Evolutionary conservation across 2,329 filamentous ascomycete genomes (phyloP).

Genomic region (Colletotrichum lindemuthianum): DNA sequence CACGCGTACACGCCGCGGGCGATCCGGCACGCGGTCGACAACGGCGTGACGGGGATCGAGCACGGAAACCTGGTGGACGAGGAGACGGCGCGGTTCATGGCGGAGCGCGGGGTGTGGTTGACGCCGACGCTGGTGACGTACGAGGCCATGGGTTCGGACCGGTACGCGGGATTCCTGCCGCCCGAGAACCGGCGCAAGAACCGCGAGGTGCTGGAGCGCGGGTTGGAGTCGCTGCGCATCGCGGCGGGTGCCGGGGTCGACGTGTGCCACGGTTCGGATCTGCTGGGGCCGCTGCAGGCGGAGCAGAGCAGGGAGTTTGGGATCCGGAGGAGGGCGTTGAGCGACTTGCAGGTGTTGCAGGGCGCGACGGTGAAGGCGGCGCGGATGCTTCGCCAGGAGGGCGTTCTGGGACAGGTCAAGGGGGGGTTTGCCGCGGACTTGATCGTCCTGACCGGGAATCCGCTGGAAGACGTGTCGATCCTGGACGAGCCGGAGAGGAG

Average conservation of each 20-base stretch:
- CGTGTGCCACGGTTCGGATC: constrained; percentile 63
- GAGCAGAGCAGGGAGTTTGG: constrained; percentile 48
- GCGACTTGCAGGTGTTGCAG: constrained; percentile 40
- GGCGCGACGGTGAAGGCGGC: constrained; percentile 59
- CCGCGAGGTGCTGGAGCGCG: constrained; percentile 56
- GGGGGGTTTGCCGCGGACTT: constrained; percentile 63
- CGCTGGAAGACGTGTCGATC: constrained; percentile 63
- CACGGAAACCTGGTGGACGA: constrained; percentile 56
- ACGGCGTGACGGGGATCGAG: constrained; percentile 65
- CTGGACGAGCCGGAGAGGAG: constrained; percentile 58
- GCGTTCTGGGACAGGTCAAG: constrained; percentile 59
- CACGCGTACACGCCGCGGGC: constrained; percentile 66
- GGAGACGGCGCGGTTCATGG: constrained; percentile 60
- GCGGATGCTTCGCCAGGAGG: constrained; percentile 56
- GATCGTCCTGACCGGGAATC: constrained; percentile 61
- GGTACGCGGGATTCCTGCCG: constrained; percentile 55
- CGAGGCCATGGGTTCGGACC: constrained; percentile 56
- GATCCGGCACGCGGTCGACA: constrained; percentile 64
- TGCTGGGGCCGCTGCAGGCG: constrained; percentile 44
- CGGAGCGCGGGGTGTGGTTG: constrained; percentile 56
- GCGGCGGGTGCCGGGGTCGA: constrained; percentile 62
- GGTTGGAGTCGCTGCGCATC: constrained; percentile 57
- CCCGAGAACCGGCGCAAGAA: constrained; percentile 60
- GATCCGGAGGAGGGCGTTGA: constrained; percentile 41
- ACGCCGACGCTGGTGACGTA: constrained; percentile 66